Evolutionary conservation across 2,329 filamentous ascomycete genomes (phyloP), one percentile per base, ranked within the genome.

Genomic region (Colletotrichum noveboracense): DNA sequence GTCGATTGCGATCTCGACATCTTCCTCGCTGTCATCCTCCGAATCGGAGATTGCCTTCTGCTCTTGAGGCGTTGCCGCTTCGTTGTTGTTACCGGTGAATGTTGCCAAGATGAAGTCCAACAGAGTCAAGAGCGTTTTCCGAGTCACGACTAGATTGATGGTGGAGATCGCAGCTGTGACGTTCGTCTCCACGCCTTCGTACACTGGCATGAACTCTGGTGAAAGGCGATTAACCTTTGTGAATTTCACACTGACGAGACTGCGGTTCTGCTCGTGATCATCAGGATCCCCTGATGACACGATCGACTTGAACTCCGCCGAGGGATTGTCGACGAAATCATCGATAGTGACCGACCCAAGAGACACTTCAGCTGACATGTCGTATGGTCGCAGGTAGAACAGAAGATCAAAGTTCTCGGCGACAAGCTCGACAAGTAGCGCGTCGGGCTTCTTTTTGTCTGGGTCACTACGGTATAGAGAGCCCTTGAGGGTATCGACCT

Each of bases 261-360:
- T 95, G 75, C 94, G 91, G 76, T 95, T 93, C 74, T 94, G 91
- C 61, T 93, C 90, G 30, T 94, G 92, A 81, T 98, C 96, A 58
- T 93, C 91, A 8, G 86, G 84, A 65, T 93, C 92, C 0, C 91
- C 91, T 1, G 97, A 98, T 0, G 96, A 98, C n/a, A 99, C 92
- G 66, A 99, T 97, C 30, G 96, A 96, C 85, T 97, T 98, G 88
- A 99, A 99, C 81, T 98, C 96, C 9, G 94, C 93, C 0, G 95
- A 88, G 0, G 96, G 93, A 70, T 96, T 94, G 78, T 97, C 96
- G 10, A 99, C 96, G 81, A 98, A 96, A 82, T 99, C 97, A 80
- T 98, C 96, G 5, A 99, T 92, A 1, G 94, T 95, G 21, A 99
- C 88, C 2, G 95, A 96, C 16, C 94, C 94, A 12, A 99, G 89